Conservation (phyloP, 352 stramenopile species). For the Blastocystis hominis region DNA sequence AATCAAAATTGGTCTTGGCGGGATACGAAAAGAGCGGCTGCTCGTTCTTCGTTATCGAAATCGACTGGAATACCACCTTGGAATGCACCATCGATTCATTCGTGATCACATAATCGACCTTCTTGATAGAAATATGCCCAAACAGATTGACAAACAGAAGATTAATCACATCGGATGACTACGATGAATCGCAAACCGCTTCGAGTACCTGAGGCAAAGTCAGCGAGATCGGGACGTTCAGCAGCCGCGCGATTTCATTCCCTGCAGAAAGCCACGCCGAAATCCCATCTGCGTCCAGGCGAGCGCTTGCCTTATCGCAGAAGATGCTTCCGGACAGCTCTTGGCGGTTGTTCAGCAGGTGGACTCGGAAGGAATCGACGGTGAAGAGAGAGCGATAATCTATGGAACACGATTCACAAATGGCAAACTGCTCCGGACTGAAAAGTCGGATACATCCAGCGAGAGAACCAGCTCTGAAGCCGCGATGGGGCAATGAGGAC, state of each 20-base stretch:
- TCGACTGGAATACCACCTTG: not conserved
- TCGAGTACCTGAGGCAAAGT: not conserved
- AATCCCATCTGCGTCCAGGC: not conserved
- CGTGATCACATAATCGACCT: not conserved
- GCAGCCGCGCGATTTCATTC: not conserved
- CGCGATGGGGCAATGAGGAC: not conserved
- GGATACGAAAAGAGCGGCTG: not conserved
- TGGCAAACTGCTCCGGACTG: not conserved
- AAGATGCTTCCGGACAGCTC: not conserved
- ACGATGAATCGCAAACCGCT: not conserved
- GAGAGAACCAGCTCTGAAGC: not conserved
- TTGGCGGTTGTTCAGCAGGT: not conserved
- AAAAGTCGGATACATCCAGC: not conserved
- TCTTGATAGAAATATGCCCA: not conserved
- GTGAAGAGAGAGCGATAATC: not conserved
- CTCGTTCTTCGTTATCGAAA: not conserved
- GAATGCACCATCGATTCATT: not conserved
- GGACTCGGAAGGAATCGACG: not conserved
- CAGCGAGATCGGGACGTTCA: not conserved
- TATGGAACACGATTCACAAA: not conserved
- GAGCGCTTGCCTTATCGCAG: not conserved
- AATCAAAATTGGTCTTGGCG: not conserved
- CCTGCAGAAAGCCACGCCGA: not conserved
- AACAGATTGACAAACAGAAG: not conserved
- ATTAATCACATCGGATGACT: not conserved